Conservation (phyloP, 2,329 filamentous ascomycete genomes). For the Verticillium longisporum region DNA sequence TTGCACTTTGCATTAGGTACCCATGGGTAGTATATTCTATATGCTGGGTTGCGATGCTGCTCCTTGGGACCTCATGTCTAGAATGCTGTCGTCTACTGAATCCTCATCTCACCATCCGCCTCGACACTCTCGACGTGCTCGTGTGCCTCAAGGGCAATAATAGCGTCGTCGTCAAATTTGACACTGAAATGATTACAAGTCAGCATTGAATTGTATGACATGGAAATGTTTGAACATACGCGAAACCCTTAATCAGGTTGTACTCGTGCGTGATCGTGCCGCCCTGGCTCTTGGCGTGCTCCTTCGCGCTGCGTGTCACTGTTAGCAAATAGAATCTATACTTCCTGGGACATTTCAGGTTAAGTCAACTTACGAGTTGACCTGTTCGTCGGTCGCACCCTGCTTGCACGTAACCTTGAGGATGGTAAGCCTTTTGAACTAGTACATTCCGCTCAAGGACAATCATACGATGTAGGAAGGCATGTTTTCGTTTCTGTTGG, state of each 20-base stretch:
- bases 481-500: constrained; percentile 30
- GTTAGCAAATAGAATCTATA: neutral
- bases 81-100: constrained; percentile 47
- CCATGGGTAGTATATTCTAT: neutral
- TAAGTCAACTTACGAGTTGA: constrained; percentile 51
- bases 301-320: constrained; percentile 60
- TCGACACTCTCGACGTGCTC: constrained; percentile 72
- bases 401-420: constrained; percentile 72
- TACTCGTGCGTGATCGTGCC: constrained; percentile 82
- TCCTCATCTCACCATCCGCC: constrained; percentile 62
- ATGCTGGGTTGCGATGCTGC: neutral
- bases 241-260: constrained; percentile 84
- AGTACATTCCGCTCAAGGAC: neutral
- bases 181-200: constrained; percentile 46
- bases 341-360: no score
- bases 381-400: constrained; percentile 56
- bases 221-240: constrained; percentile 51
- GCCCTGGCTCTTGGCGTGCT: constrained; percentile 66
- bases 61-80: neutral
- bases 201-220: neutral
- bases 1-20: no score
- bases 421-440: constrained; percentile 9
- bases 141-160: constrained; percentile 59
- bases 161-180: constrained; percentile 59
- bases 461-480: constrained; percentile 49